Evolutionary conservation across 2,329 filamentous ascomycete species (phyloP).

Genomic region (Cladophialophora psammophila): DNA sequence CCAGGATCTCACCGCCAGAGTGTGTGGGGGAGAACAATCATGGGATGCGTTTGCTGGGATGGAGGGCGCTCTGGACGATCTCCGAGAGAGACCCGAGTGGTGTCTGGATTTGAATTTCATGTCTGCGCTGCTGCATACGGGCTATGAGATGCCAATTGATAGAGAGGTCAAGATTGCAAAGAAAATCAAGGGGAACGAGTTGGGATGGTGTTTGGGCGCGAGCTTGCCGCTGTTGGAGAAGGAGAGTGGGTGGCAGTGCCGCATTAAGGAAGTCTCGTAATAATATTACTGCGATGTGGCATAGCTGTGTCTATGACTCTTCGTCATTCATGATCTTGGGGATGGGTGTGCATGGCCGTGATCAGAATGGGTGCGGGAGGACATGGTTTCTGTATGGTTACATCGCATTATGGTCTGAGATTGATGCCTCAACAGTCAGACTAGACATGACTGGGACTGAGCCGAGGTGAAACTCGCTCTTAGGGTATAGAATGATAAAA

Average conservation of each 20-base stretch:
- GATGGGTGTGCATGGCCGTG: not conserved
- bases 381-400: not conserved
- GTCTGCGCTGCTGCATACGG: constrained; percentile 88
- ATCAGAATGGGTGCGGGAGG: not conserved
- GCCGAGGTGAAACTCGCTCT: not conserved
- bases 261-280: constrained; percentile 76
- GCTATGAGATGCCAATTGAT: constrained; percentile 97
- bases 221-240: constrained; percentile 84
- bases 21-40: constrained; percentile 77
- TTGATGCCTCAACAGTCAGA: not conserved
- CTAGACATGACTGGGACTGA: not conserved
- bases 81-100: constrained; percentile 82
- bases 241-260: constrained; percentile 89
- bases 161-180: constrained; percentile 97
- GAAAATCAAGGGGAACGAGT: constrained; percentile 96
- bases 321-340: not conserved
- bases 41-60: constrained; percentile 85
- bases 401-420: not conserved
- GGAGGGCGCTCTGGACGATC: constrained; percentile 78
- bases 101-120: constrained; percentile 98
- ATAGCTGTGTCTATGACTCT: not conserved
- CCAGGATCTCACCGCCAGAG: constrained; percentile 80
- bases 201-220: constrained; percentile 97
- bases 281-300: not conserved
- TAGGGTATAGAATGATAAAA: not conserved